Percentiles rank a stretch among this genome's conserved stretches.
phyloP scores from a whole-genome alignment of 2,329 filamentous ascomycete species.

The Dichotomopilus funicola region DNA sequence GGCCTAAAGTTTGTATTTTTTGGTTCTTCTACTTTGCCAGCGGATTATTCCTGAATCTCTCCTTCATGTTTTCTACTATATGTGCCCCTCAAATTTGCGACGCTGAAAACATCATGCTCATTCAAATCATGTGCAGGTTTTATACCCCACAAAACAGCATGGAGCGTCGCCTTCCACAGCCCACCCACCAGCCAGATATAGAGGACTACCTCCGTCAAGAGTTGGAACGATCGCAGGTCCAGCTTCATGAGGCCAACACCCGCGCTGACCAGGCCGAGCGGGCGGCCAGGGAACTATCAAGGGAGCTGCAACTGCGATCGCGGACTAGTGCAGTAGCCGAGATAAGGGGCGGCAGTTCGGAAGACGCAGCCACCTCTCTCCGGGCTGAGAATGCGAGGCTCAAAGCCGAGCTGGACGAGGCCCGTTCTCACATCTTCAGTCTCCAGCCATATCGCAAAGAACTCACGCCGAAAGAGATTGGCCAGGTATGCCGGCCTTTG shows the following conservation, averaged over 20 bases:
- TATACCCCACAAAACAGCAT: conserved; percentile 4
- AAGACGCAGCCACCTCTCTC: conserved; percentile 18
- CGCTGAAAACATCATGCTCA: too few relatives aligned
- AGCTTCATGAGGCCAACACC: conserved; percentile 9
- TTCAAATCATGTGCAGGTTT: too few relatives aligned
- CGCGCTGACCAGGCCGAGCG: conserved; percentile 23
- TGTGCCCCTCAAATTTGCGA: too few relatives aligned
- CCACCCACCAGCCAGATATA: not conserved
- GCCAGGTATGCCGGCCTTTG: conserved; percentile 25
- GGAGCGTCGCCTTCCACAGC: not conserved
- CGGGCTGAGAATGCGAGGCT: conserved; percentile 26
- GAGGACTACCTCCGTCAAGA: conserved; percentile 2
- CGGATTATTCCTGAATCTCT: too few relatives aligned
- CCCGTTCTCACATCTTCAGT: conserved; percentile 36
- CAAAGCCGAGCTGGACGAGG: conserved; percentile 30
- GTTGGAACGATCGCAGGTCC: conserved; percentile 2
- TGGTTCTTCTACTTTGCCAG: too few relatives aligned
- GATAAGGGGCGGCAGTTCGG: conserved; percentile 17
- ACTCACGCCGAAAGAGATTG: conserved; percentile 32
- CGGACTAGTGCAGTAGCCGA: conserved; percentile 20
- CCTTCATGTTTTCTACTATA: too few relatives aligned
- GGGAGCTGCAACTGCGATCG: conserved; percentile 21
- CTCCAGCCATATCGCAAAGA: conserved; percentile 36
- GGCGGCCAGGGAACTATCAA: conserved; percentile 22
- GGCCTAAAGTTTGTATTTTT: too few relatives aligned